Evolutionary conservation across 192 early-diverging fungal species (phyloP), one percentile per base, ranked within the genome.

Genomic region (Backusella westeae): DNA sequence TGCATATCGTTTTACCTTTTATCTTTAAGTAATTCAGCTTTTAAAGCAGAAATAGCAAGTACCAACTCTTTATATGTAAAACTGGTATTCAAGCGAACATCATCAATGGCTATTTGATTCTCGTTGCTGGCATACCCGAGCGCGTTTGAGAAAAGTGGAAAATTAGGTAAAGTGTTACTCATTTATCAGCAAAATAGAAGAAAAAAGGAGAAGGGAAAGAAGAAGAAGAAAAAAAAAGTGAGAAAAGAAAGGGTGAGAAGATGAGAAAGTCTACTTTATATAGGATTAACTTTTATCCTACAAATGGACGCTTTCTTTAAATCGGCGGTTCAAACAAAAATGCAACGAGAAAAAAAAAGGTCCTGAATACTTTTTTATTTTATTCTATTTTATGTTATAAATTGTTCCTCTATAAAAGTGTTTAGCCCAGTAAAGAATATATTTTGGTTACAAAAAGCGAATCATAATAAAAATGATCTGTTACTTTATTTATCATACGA

Each of bases 51-150:
- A n/a, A 77, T 73, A 44, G 80, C 82, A 32, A 42, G 63, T 4
- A 85, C 78, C 6, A 85, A 23, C 17, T 81, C 34, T 7, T 34
- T n/a, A 69, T 85, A 85, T 6, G 84, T 75, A 67, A 69, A 73
- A 4, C 17, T 41, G 35, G 66, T 74, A 19, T 32, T 34, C 23
- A 52, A 59, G 74, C 79, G 44, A 8, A 67, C 26, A 68, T 85
- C 82, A 42, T 84, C 71, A 65, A 85, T 73, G 6, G 82, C 84
- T 14, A 78, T 72, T 34, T 76, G 52, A 26, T 67, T 32, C 1
- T 41, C 39, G 23, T 75, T 56, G 21, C 32, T 34, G 7, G 82
- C 84, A 72, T 81, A 81, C 6, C 26, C 15, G 19, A 81, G 23
- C 4, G 80, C 69, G 72, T 79, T 78, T 23, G 63, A 29, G 65